Conservation (phyloP, 2,329 filamentous ascomycete genomes). For the Keithomyces neogunnii region DNA sequence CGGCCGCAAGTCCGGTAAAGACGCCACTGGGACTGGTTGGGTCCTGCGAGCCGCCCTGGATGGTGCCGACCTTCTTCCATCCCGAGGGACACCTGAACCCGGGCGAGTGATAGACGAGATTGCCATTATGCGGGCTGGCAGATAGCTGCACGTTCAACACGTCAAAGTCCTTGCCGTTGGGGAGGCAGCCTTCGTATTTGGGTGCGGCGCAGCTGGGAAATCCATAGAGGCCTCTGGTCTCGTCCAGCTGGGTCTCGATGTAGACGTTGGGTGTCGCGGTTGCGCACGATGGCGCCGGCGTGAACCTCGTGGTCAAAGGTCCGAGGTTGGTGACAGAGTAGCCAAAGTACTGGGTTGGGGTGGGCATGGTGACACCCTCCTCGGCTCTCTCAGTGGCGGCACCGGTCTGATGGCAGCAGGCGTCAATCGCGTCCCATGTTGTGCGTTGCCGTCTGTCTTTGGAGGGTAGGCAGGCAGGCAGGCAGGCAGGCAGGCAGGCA, state of each 20-base stretch:
- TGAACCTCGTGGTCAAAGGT: slow-evolving; percentile 21
- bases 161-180: slow-evolving; percentile 12
- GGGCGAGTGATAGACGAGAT: slow-evolving; percentile 15
- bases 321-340: slow-evolving; percentile 19
- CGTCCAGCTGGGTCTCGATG: neutral
- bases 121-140: slow-evolving; percentile 4
- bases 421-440: neutral
- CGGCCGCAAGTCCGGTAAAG: slow-evolving; percentile 7
- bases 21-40: slow-evolving; percentile 3
- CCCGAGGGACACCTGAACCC: slow-evolving; percentile 15
- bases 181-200: slow-evolving; percentile 12
- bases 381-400: neutral
- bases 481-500: too few species aligned
- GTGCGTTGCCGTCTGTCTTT: neutral
- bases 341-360: slow-evolving; percentile 14
- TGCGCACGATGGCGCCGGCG: slow-evolving; percentile 15
- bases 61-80: slow-evolving; percentile 15
- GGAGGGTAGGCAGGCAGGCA: too few species aligned
- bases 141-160: neutral
- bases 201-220: slow-evolving; percentile 5
- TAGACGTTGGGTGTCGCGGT: slow-evolving; percentile 7
- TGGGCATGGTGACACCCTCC: slow-evolving; percentile 14
- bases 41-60: slow-evolving; percentile 6
- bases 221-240: slow-evolving; percentile 2
- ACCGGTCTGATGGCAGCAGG: neutral